Evolutionary conservation across 2,329 filamentous ascomycete genomes (phyloP).

Genomic region (Neofusicoccum cordaticola): DNA sequence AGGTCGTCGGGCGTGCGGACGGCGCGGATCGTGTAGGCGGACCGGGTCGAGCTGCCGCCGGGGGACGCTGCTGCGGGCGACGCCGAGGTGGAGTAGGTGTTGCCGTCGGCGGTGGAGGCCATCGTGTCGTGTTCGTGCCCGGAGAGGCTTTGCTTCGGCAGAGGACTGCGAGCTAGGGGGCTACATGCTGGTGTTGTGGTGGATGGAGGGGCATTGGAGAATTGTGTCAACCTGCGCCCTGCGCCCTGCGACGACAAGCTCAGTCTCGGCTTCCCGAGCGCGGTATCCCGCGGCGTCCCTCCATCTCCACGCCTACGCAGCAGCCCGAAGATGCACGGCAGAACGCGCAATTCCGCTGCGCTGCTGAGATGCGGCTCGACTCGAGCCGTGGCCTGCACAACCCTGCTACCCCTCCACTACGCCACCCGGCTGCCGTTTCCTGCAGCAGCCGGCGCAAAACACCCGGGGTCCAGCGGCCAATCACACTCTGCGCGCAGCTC

Average conservation of each 20-base stretch:
- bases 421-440: neutral
- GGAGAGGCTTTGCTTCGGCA: neutral
- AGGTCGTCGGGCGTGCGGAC: constrained; percentile 45
- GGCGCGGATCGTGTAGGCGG: constrained; percentile 29
- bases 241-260: neutral
- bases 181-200: neutral
- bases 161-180: neutral
- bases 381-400: neutral
- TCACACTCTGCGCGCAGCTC: neutral
- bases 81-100: neutral
- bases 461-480: neutral
- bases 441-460: neutral
- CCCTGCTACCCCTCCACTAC: neutral
- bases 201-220: neutral
- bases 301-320: neutral
- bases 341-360: neutral
- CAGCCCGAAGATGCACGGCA: neutral
- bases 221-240: no score
- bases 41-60: neutral
- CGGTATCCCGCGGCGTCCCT: neutral
- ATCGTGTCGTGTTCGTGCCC: neutral
- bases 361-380: neutral
- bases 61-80: neutral
- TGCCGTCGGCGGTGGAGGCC: neutral
- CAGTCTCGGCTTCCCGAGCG: neutral